These are phyloP conservation scores for Forsythia suspensa DNA, from an alignment of 257 asterid species.

Conservation along the genomic window DNA sequence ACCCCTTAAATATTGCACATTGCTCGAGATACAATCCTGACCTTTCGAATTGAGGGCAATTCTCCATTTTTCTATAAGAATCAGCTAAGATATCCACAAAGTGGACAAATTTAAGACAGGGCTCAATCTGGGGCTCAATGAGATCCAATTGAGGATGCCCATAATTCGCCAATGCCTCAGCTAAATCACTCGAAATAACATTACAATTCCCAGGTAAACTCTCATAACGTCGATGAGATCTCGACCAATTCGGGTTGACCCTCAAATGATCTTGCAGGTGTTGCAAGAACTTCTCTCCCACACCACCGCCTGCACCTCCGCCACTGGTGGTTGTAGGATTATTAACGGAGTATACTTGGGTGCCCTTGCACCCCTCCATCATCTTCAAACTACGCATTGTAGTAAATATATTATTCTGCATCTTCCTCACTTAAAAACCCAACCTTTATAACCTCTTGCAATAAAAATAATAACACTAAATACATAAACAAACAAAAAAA, in stretches of 20 bases:
- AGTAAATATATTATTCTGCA: slow-evolving; percentile 75
- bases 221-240: slow-evolving; percentile 53
- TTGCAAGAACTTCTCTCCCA: slow-evolving; percentile 68
- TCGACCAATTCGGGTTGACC: slow-evolving; percentile 65
- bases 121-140: slow-evolving; percentile 81
- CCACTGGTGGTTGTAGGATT: slow-evolving; percentile 38
- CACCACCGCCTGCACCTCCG: slow-evolving; percentile 49
- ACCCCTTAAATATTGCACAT: slow-evolving; percentile 66
- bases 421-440: slow-evolving; percentile 41
- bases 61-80: slow-evolving; percentile 51
- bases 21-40: slow-evolving; percentile 71
- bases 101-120: slow-evolving; percentile 67
- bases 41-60: slow-evolving; percentile 55
- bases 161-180: slow-evolving; percentile 65
- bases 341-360: slow-evolving; percentile 53
- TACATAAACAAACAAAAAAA: slow-evolving; percentile 8
- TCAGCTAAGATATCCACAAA: slow-evolving; percentile 68
- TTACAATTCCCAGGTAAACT: slow-evolving; percentile 43
- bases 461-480: background rate
- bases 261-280: slow-evolving; percentile 74
- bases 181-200: slow-evolving; percentile 35
- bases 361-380: slow-evolving; percentile 74
- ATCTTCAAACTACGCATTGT: slow-evolving; percentile 82
- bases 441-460: background rate
- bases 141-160: slow-evolving; percentile 77